phyloP scores from a whole-genome alignment of 805 yeast genomes.

The Candida xiaguanensis region DNA sequence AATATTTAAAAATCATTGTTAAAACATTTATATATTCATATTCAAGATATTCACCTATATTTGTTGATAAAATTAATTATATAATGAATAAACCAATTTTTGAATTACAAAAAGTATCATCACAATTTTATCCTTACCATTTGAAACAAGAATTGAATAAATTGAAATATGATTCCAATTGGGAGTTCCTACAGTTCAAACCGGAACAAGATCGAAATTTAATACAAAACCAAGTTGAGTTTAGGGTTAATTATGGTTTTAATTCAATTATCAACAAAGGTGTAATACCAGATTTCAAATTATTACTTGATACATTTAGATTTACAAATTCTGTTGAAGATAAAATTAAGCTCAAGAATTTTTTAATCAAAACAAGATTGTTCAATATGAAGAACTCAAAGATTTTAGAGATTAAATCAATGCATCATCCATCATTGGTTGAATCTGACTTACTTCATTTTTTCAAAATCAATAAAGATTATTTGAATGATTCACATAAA shows the following conservation, averaged over 20 bases:
- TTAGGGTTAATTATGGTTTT: constrained; percentile 30
- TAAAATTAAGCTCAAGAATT: constrained; percentile 20
- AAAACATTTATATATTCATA: constrained; percentile 31
- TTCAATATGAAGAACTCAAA: constrained; percentile 10
- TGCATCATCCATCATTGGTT: constrained; percentile 18
- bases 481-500: constrained; percentile 24
- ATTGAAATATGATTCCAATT: constrained; percentile 22
- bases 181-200: constrained; percentile 13
- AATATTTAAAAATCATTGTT: constrained; percentile 19
- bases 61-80: constrained; percentile 7
- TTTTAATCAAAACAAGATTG: constrained; percentile 16
- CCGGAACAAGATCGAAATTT: not conserved
- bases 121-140: constrained; percentile 25
- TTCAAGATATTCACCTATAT: constrained; percentile 24
- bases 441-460: constrained; percentile 15
- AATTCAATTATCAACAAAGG: constrained; percentile 27
- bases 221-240: constrained; percentile 21
- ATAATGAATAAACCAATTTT: constrained; percentile 16
- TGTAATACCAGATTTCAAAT: constrained; percentile 29
- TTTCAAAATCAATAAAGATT: constrained; percentile 10
- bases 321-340: constrained; percentile 20
- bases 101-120: constrained; percentile 17
- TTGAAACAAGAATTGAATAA: constrained; percentile 14
- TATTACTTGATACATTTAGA: constrained; percentile 30
- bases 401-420: constrained; percentile 11